Base-by-base conservation (phyloP, 495 filamentous ascomycete species). In the Annulohypoxylon nitens region DNA sequence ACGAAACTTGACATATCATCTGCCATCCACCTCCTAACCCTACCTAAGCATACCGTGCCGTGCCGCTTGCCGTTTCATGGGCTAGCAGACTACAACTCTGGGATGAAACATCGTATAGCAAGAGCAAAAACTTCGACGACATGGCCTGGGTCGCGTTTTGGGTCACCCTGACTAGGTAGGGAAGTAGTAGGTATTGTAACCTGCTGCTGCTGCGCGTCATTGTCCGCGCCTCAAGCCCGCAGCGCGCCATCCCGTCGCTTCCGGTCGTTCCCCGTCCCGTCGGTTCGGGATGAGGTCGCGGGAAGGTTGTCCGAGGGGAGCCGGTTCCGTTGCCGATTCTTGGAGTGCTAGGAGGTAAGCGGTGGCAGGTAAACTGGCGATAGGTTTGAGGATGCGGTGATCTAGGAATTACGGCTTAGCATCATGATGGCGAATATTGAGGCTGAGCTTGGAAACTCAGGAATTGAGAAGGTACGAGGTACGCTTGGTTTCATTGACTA, bases 51-150 rank as follows among this genome's bases (percentile, higher is more conserved):
- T 30, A 30, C 30, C 39, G 39, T n/a, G 12, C 12, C 39, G 39
- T 39, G 10, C 39, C 12, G 39, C 4, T n/a, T 43, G 8, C 36
- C 36, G 36, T 39, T 39, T 39, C 9, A 39, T 39, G 36, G 7
- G 36, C 34, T 45, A n/a, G 41, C 8, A 45, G n/a, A 20, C 7
- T 47, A 47, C 43, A 8, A 47, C 43, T 7, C 43, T 20, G 16
- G 48, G 23, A 53, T 30, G 48, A 20, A 11, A 53, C 48, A 53
- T 53, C 48, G 48, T 53, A 47, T 47, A 18, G n/a, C n/a, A 47
- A 47, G 20, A 47, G 43, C 43, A 47, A 53, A 50, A 53, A 25
- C 14, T 0, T 4, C 39, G 14, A n/a, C 39, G 14, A 30, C 12
- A 30, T 12, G 1, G 14, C 25, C 48, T 23, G 0, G 23, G 48